Base-by-base conservation (phyloP, 345 rosid species). In the Laguncularia racemosa region DNA sequence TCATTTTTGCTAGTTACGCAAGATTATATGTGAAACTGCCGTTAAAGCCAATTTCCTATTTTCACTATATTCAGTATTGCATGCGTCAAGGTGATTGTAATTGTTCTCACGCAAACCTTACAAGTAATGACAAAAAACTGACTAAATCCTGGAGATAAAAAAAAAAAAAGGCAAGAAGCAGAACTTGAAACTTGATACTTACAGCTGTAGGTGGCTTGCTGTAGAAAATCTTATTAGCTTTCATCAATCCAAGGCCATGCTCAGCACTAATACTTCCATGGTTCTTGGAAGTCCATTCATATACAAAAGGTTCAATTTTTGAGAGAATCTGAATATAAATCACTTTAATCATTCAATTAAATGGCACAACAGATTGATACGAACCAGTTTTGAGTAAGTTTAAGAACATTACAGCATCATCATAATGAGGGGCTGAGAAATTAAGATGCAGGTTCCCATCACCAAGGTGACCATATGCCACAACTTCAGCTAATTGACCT, bases 191-290 rank as follows among this genome's bases (percentile, higher is more conserved):
- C 40, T 50, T 16, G 52, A 50, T 17, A 72, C 95, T 72, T 62
- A 92, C 98, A 6, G 81, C 66, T 87, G 76, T 73, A 52, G 75
- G 84, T 26, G 97, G 63, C 69, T 93, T 93, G 81, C 88, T 93
- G 70, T 93, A 93, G 46, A 71, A 73, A 55, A 89, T 83, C 73
- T 85, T 66, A 55, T 83, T 80, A 61, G 99, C 95, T 76, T 89
- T 89, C 99, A 93, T 85, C 70, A 84, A 74, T 76, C 99, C 98
- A 59, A 89, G 66, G 52, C 99, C 99, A 56, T 93, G 99, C 73
- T 93, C 97, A 0, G 99, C 99, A 60, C 99, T 89, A 71, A 87
- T 89, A 69, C 99, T 92, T 53, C 98, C 96, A 19, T 80, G 76
- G 71, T 85, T 88, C 64, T 76, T 75, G 14, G 97, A 83, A 60